Base-by-base conservation (phyloP, 1,284 basidiomycete genomes). In the Peniophora sp. region DNA sequence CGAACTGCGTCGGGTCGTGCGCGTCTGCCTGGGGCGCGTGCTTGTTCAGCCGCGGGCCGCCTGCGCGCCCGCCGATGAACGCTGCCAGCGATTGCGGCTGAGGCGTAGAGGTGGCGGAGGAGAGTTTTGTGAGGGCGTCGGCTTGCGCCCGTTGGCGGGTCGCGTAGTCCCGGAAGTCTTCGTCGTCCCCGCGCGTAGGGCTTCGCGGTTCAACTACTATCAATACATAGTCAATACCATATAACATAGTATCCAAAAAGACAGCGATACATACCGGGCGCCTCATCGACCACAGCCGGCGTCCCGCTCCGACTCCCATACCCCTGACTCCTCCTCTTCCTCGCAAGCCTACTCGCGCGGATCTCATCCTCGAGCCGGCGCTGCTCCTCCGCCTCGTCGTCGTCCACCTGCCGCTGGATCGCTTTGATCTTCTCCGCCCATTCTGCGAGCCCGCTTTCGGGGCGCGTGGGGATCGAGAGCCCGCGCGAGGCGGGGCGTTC, bases 391-490 rank as follows among this genome's bases (percentile, higher is more conserved):
- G 87, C 86, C 55, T 88, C 86, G 56, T 88, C 83, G 17, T 81
- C 81, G 57, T 90, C 87, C 27, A 88, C 83, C 60, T 88, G 85
- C 50, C 79, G 76, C 62, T 88, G 86, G 62, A 89, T 67, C 12
- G 80, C 84, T 64, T 83, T 85, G 65, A 90, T 88, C 68, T 75
- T 83, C 64, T 69, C 84, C 15, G 86, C 78, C 87, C 87, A 90
- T 64, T 90, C 86, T 17, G 85, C 74, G n/a, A 88, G 71, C 35
- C 79, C 81, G 10, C 72, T 68, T 56, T 85, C 83, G 11, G 69
- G 71, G 61, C 68, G 76, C 24, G 49, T 48, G n/a, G 36, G 42
- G 5, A n/a, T 24, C 37, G 18, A 32, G 43, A 51, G 52, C 24
- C 47, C 50, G 41, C 34, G 55, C 18, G 56, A 57, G 37, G 56